Percentiles rank a stretch among this genome's conserved stretches.
These are phyloP conservation scores for Viola odorata DNA, from an alignment of 345 rosid species.

Conservation along the genomic window DNA sequence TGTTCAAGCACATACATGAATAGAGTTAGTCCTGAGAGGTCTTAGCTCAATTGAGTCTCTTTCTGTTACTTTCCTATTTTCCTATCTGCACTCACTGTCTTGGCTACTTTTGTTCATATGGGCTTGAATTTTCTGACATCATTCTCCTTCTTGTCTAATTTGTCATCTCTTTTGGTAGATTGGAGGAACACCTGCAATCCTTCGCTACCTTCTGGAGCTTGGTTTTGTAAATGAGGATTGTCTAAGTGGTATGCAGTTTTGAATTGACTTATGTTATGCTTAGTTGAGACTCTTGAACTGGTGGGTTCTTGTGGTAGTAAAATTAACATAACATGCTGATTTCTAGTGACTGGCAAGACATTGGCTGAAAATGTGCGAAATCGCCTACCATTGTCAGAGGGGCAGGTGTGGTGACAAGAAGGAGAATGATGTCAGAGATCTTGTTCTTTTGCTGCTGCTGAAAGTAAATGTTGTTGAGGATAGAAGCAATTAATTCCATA, in stretches of 20 bases:
- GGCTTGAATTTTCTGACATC: background rate
- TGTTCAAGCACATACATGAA: too few species aligned
- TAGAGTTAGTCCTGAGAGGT: too few species aligned
- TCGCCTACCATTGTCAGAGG: constrained; percentile 64
- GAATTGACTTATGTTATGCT: constrained; percentile 6
- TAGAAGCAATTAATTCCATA: background rate
- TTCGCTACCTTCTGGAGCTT: constrained; percentile 59
- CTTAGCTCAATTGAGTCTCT: too few species aligned
- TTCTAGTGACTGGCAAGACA: constrained; percentile 86
- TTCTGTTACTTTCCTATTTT: too few species aligned
- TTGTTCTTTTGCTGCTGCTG: background rate
- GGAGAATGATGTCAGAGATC: too few species aligned
- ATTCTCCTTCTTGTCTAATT: background rate
- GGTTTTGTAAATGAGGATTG: constrained; percentile 65
- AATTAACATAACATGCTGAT: constrained; percentile 8
- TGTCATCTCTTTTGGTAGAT: constrained; percentile 29
- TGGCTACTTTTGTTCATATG: background rate
- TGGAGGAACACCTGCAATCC: constrained; percentile 77
- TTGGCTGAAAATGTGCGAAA: constrained; percentile 67
- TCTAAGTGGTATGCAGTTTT: constrained; percentile 53
- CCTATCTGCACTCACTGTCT: too few species aligned
- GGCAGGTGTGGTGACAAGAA: constrained; percentile 62
- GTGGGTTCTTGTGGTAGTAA: background rate
- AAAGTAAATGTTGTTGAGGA: background rate
- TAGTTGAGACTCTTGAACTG: constrained; percentile 3